Evolutionary conservation across 2,329 filamentous ascomycete genomes (phyloP), one percentile per base, ranked within the genome.

Genomic region (Lanzia echinophila): DNA sequence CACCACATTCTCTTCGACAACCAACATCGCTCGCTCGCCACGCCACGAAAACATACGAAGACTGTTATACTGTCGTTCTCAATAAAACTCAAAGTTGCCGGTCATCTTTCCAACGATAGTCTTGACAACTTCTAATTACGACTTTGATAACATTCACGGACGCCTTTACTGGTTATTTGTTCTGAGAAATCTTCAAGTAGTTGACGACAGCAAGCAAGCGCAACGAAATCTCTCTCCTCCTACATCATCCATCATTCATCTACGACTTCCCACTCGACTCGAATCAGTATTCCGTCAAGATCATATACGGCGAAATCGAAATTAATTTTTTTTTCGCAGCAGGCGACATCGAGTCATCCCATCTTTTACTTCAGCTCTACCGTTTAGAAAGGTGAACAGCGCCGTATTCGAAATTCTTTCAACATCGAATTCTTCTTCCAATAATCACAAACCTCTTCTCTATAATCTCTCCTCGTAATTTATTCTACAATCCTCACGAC

Each of bases 121-220:
- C 54, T 55, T 59, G 61, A 66, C 65, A 61, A 59, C 67, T 67
- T 68, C 58, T 38, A 31, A 50, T 19, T 57, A 62, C 65, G 69
- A 68, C 66, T 67, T 62, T 61, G 61, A 67, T 28, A 62, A 45
- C 31, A 55, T 56, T 59, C 63, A 51, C 75, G 75, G 81, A 84
- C 76, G 74, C 81, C 81, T 84, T 84, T 64, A 81, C 75, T 84
- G 80, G 81, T 82, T 53, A 43, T 59, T 55, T 56, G 59, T 61
- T 66, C 64, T 63, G 62, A 58, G 60, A 65, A 65, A 58, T 60
- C 43, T 64, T 62, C 51, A 43, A 56, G 56, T 56, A 53, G 60
- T 75, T 70, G 61, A 60, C 62, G 58, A 62, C 61, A 61, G 63
- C 61, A 53, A 48, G 50, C 50, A 41, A 59, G 58, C 60, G 55